Evolutionary conservation across 106 monocot genomes (phyloP).

Genomic region (Allium cepa): DNA sequence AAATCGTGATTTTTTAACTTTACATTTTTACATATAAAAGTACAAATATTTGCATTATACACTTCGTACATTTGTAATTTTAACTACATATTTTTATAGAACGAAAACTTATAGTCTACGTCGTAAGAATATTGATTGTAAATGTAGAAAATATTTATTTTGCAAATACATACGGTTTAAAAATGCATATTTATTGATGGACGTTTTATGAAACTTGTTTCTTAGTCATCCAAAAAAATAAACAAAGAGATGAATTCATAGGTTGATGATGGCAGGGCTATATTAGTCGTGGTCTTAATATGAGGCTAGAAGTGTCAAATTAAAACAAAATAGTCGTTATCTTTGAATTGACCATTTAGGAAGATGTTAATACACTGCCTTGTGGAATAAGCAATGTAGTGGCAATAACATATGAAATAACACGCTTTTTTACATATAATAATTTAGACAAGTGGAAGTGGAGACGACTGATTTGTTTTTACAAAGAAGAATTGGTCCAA

Average conservation of each 20-base stretch:
- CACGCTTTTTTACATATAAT: neutral
- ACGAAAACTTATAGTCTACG: too few species aligned
- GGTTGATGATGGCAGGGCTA: neutral
- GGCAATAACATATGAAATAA: neutral
- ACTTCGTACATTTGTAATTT: too few species aligned
- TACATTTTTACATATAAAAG: too few species aligned
- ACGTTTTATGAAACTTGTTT: too few species aligned
- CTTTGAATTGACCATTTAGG: neutral
- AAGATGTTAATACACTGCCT: neutral
- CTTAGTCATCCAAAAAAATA: too few species aligned
- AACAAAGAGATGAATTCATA: neutral
- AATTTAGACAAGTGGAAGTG: neutral
- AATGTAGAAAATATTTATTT: too few species aligned
- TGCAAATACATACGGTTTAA: too few species aligned
- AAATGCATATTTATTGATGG: too few species aligned
- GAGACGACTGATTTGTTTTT: neutral
- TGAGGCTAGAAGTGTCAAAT: neutral
- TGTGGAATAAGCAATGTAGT: neutral
- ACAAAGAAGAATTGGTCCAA: neutral
- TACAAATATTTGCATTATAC: too few species aligned
- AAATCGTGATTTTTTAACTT: too few species aligned
- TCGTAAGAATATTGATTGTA: too few species aligned
- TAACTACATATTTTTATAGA: too few species aligned
- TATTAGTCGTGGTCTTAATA: neutral
- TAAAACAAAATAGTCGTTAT: constrained; percentile 1